Evolutionary conservation across 1,284 basidiomycete species (phyloP), one percentile per base, ranked within the genome.

Genomic region (Cutaneotrichosporon daszewskae): DNA sequence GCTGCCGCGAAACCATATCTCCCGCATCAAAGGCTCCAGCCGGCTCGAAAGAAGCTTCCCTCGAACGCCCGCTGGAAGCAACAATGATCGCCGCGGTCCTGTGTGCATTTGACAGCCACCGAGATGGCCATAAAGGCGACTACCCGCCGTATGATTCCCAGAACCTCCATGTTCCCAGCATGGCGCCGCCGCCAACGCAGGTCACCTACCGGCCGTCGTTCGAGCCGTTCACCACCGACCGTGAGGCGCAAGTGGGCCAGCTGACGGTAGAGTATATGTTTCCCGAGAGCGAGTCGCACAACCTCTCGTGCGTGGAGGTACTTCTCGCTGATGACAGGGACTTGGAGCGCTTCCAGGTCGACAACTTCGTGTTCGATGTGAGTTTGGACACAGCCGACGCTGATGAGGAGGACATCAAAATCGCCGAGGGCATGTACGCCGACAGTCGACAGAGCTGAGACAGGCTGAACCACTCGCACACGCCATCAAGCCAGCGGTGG

Each of bases 321-420:
- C 14, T 2, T 2, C 2, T 4, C 27, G 4, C 3, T n/a, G 9
- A 20, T 34, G 17, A 42, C 32, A 7, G 5, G 25, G 49, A 51
- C 18, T 41, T 47, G 26, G 49, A 51, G 27, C 29, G 34, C 34
- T 51, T 43, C 35, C 49, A 51, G 24, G 49, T 51, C 16, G 49
- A 51, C 45, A 51, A 51, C 28, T 45, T 51, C 18, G 32, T 51
- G 22, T 40, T 51, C 13, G 49, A 51, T 24, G 49, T 47, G 19
- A 27, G 45, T 32, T 5, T 6, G 8, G 3, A 5, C 3, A n/a
- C 20, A 9, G 22, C 34, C 14, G 14, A 23, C 17, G 9, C 23
- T 38, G 32, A 38, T 24, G n/a, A 14, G 17, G 20, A 51, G 49
- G 49, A 51, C 33, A 51, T 51, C 34, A 46, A 46, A 24, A 51